phyloP scores from a whole-genome alignment of 176 grass and related monocot genomes.

The Neostapfia colusana region DNA sequence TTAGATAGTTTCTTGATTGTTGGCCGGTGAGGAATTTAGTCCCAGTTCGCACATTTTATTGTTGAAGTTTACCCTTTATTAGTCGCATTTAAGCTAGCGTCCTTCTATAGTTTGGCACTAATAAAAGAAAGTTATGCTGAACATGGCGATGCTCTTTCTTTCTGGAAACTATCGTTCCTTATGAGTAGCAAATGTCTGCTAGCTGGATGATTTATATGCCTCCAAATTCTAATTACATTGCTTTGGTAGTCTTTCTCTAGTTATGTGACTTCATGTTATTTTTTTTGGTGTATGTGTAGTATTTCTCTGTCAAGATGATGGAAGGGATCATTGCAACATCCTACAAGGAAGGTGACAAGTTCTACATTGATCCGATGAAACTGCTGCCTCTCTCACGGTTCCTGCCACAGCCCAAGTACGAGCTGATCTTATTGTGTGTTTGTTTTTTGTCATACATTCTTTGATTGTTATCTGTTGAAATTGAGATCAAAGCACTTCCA shows the following conservation, averaged over 20 bases:
- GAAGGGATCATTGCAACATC: constrained; percentile 82
- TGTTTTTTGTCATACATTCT: neutral
- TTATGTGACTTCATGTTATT: neutral
- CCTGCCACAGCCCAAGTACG: constrained; percentile 87
- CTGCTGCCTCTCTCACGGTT: constrained; percentile 87
- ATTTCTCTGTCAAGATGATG: constrained; percentile 93
- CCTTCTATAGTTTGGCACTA: neutral
- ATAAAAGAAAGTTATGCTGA: neutral
- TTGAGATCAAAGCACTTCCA: neutral
- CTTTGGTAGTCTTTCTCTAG: neutral
- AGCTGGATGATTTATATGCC: neutral
- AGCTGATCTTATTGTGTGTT: neutral
- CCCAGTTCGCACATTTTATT: neutral
- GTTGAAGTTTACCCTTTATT: neutral
- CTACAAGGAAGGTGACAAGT: constrained; percentile 77
- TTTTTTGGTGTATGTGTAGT: constrained; percentile 34
- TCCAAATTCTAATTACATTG: neutral
- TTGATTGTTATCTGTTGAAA: neutral
- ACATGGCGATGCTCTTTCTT: no score
- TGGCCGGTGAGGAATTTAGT: neutral
- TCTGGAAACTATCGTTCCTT: neutral
- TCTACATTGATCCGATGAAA: constrained; percentile 86
- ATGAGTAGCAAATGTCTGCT: neutral
- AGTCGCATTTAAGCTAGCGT: neutral
- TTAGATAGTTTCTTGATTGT: neutral